Percentiles rank a stretch among this genome's conserved stretches.
Conservation (phyloP, 805 yeast genomes). For the Metschnikowia borealis region DNA sequence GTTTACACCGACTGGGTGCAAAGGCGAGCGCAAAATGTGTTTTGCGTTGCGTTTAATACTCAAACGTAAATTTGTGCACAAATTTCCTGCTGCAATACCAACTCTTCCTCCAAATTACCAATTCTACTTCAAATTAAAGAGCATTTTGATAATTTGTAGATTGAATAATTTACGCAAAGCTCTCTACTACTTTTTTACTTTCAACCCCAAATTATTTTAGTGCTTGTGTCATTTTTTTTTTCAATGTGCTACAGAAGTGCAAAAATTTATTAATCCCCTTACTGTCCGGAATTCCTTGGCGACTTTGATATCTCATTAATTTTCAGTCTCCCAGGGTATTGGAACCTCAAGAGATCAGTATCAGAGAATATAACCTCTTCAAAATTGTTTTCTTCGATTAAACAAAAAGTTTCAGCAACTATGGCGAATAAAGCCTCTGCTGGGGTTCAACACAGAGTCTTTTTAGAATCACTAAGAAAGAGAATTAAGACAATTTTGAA, state of each 20-base stretch:
- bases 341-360: neutral
- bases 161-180: neutral
- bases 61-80: neutral
- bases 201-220: neutral
- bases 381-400: neutral
- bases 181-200: neutral
- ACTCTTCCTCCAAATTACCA: neutral
- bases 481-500: neutral
- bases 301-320: neutral
- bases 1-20: neutral
- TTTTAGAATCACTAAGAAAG: neutral
- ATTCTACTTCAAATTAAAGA: neutral
- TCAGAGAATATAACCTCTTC: neutral
- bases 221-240: neutral
- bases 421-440: neutral
- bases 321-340: no score
- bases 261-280: neutral
- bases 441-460: neutral
- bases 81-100: neutral
- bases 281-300: neutral
- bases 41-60: neutral
- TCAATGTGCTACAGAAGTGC: neutral
- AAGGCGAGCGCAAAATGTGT: neutral
- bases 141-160: neutral
- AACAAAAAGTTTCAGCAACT: neutral